Evolutionary conservation across 805 yeast genomes (phyloP), one percentile per base, ranked within the genome.

Genomic region (Candida anglica): DNA sequence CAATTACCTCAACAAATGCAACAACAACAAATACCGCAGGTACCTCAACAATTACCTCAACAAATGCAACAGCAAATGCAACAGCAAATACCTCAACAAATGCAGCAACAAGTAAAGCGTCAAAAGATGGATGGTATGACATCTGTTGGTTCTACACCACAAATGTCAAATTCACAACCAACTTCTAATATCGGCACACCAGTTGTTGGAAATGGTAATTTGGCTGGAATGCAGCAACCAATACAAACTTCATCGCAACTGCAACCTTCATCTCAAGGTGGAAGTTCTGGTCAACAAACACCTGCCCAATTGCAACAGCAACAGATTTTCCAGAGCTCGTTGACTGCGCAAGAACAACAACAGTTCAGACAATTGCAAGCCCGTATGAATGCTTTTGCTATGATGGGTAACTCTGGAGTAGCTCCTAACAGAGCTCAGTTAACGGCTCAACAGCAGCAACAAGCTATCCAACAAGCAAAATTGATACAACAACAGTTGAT

Each of bases 371-470:
- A 65, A 31, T 44, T 61, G 35, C 73, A 66, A 39, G 41, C 55
- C 2, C 51, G 62, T 27, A 61, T 65, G 61, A 58, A 52, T 36
- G 58, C 70, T 2, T 60, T 65, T 30, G 65, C 62, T 2, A 52
- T 53, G 35, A 66, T 66, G 70, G 67, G 71, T 4, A 60, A 63
- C 35, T 49, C 63, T 9, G 73, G 73, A 1, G 44, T 58, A 11
- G 64, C 71, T 2, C 73, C 73, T n/a, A 66, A 60, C 36, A 52
- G 69, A 17, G 53, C 61, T 17, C 57, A 57, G 27, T 55, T 66
- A 30, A 62, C 65, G 4, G 66, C 67, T 3, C 68, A 62, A 30
- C 73, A 66, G 37, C 69, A 66, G 32, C 71, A 63, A 36, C 69
- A 63, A 35, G 71, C 73, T 1, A 40, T 63, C 11, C 68, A 61